phyloP scores from a whole-genome alignment of 352 stramenopile species.

The Achlya hypogyna region DNA sequence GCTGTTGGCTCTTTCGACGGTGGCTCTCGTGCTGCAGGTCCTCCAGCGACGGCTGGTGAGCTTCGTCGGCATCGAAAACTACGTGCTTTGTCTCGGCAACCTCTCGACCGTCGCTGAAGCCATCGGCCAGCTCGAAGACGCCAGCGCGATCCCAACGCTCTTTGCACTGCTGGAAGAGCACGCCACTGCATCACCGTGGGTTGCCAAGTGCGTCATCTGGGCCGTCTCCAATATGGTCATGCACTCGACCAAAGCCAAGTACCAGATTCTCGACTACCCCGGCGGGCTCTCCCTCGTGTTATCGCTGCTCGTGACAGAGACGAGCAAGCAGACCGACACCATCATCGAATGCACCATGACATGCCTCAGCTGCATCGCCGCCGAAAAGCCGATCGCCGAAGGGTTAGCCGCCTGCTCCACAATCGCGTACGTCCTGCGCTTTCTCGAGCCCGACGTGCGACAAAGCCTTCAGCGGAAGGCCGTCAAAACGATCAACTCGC shows the following conservation, averaged over 20 bases:
- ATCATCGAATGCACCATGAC: conserved; percentile 19
- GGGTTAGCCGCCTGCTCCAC: neutral
- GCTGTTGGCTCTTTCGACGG: conserved; percentile 22
- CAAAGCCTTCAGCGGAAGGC: conserved; percentile 19
- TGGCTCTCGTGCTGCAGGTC: conserved; percentile 32
- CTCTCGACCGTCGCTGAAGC: conserved; percentile 24
- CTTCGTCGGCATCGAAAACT: conserved; percentile 22
- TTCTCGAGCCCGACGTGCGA: conserved; percentile 15
- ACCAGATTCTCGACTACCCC: conserved; percentile 10
- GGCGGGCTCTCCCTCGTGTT: conserved; percentile 1
- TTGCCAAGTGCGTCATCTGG: conserved; percentile 18
- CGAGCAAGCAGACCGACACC: conserved; percentile 15
- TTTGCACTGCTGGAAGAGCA: conserved; percentile 46
- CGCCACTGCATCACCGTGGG: conserved; percentile 21
- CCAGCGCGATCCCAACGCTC: conserved; percentile 41
- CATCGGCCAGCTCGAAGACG: conserved; percentile 27
- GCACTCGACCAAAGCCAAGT: conserved; percentile 8
- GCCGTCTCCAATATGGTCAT: conserved; percentile 17
- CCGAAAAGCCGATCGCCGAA: conserved; percentile 7
- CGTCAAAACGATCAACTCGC: conserved; percentile 7
- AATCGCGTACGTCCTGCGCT: conserved; percentile 4
- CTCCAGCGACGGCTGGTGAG: conserved; percentile 23
- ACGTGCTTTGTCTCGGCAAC: conserved; percentile 24
- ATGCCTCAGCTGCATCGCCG: conserved; percentile 11
- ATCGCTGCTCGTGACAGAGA: neutral